A percentile compares a stretch with the other conserved stretches of the same genome.
Conservation (phyloP, 2,329 filamentous ascomycete genomes). For the Fusarium goolgardi region DNA sequence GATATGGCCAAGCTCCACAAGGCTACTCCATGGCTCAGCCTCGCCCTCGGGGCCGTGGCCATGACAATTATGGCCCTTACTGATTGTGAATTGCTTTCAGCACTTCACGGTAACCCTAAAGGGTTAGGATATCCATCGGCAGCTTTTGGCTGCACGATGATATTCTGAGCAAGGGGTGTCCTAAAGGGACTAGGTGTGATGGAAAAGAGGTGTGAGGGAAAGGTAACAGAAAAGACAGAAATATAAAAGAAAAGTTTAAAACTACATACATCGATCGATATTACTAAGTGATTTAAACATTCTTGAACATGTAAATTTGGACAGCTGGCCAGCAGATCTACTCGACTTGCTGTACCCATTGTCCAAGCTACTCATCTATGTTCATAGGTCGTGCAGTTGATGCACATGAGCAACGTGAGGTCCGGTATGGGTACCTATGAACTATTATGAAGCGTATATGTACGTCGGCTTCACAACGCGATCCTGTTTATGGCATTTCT, state of each 20-base stretch:
- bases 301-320: neutral
- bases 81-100: neutral
- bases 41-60: neutral
- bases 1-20: neutral
- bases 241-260: neutral
- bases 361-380: neutral
- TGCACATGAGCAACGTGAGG: no score
- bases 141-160: neutral
- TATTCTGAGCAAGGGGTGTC: neutral
- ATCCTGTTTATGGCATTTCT: no score
- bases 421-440: no score
- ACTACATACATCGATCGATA: neutral
- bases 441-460: no score
- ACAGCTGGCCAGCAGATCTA: neutral
- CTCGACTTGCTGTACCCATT: fast-evolving
- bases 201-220: no score
- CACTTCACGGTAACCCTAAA: neutral
- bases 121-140: no score
- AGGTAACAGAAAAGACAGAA: neutral
- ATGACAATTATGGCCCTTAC: neutral
- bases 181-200: no score
- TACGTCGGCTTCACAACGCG: no score
- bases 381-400: no score
- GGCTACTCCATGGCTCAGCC: neutral
- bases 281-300: neutral